Percentiles rank a stretch among this genome's conserved stretches.
Evolutionary conservation across 2,329 filamentous ascomycete species (phyloP).

Genomic region (Penicillium sp.): DNA sequence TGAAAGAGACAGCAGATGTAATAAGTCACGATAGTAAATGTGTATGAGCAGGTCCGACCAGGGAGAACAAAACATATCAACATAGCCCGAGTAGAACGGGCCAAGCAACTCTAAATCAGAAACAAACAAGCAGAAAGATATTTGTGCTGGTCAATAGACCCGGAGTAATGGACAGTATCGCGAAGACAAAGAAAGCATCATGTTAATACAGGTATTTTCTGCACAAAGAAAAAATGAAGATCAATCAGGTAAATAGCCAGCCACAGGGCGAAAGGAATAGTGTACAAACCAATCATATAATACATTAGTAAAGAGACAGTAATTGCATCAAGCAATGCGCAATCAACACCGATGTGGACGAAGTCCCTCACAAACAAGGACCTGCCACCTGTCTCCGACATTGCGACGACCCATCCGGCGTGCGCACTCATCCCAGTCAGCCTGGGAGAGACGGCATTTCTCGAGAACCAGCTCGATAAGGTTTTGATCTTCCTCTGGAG

Average conservation of each 20-base stretch:
- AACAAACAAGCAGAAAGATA: neutral
- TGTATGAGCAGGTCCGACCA: neutral
- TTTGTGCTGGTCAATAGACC: conserved; percentile 8
- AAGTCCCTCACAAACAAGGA: conserved; percentile 42
- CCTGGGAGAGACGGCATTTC: conserved; percentile 43
- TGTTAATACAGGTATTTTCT: conserved; percentile 23
- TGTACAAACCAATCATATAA: conserved; percentile 16
- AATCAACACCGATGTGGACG: conserved; percentile 28
- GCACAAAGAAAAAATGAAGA: conserved; percentile 10
- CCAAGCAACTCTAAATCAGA: neutral
- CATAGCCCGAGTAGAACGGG: conserved; percentile 7
- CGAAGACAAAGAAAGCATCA: no score
- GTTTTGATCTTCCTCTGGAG: conserved; percentile 40
- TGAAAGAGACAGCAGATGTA: neutral
- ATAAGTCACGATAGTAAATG: neutral
- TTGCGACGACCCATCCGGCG: conserved; percentile 40
- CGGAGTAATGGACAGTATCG: neutral
- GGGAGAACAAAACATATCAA: conserved; percentile 4
- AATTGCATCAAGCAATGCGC: neutral
- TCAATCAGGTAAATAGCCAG: conserved; percentile 4
- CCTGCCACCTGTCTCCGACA: conserved; percentile 42
- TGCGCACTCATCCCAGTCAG: conserved; percentile 47
- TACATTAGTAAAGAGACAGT: conserved; percentile 14
- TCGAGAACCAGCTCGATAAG: conserved; percentile 45
- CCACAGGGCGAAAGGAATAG: conserved; percentile 7